Evolutionary conservation across 305 asterid genomes (phyloP).

Genomic region (Withania somnifera): DNA sequence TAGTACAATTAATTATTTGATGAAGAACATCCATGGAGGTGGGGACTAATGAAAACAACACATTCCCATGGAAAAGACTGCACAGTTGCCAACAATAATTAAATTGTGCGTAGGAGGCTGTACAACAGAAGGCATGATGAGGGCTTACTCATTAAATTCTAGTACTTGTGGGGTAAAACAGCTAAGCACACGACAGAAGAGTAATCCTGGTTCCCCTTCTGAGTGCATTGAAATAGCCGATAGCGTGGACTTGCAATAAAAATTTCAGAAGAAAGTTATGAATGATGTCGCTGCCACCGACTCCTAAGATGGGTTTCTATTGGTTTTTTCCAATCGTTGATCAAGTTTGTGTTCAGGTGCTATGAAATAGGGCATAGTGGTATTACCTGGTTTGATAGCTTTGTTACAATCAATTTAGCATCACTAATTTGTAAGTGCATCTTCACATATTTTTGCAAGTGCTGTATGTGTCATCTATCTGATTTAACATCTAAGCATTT

Average conservation of each 20-base stretch:
- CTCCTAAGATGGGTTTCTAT: background rate
- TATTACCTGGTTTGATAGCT: background rate
- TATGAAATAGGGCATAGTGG: background rate
- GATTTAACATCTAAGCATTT: background rate
- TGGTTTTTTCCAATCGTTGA: background rate
- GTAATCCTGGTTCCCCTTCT: background rate
- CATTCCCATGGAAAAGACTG: background rate
- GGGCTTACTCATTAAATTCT: background rate
- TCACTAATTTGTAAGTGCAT: background rate
- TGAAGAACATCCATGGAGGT: background rate
- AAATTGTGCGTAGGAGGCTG: background rate
- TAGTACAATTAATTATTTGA: background rate
- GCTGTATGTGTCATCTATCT: background rate
- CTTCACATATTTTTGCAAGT: background rate
- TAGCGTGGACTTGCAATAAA: background rate
- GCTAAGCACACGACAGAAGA: background rate
- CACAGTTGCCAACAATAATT: background rate
- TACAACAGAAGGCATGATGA: background rate
- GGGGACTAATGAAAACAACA: background rate
- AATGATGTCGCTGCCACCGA: background rate
- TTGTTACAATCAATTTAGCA: background rate
- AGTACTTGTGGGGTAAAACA: background rate
- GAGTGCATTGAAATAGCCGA: background rate
- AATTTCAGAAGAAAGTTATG: background rate
- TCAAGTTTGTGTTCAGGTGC: no score